phyloP scores from a whole-genome alignment of 2,329 filamentous ascomycete species.

The Aspergillus pseudoterreus region DNA sequence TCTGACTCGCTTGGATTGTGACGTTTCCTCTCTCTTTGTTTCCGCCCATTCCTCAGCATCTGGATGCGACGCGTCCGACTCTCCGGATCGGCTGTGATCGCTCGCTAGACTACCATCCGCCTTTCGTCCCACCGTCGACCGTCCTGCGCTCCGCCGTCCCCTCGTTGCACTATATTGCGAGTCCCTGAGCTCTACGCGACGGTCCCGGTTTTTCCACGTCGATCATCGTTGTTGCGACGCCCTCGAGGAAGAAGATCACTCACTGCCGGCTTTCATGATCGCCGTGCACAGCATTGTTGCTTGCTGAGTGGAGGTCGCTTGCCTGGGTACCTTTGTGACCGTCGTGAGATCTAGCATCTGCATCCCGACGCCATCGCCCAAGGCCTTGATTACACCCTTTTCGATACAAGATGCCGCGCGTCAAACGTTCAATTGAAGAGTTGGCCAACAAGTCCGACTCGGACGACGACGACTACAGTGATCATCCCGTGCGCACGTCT shows the following conservation, averaged over 20 bases:
- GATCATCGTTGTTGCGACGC: not conserved
- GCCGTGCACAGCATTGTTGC: not conserved
- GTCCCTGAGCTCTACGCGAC: not conserved
- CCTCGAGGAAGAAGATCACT: not conserved
- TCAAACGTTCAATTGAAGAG: slow-evolving; percentile 43
- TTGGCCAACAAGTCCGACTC: slow-evolving; percentile 42
- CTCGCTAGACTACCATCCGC: not conserved
- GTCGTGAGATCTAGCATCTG: too few relatives aligned
- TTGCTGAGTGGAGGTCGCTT: not conserved
- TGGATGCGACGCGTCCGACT: slow-evolving; percentile 13
- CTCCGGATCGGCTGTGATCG: not conserved
- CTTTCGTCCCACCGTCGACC: too few relatives aligned
- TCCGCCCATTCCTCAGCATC: not conserved
- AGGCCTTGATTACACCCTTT: not conserved
- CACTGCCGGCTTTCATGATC: not conserved
- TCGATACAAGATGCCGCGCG: slow-evolving; percentile 28
- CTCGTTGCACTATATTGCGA: not conserved
- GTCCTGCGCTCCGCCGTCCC: not conserved
- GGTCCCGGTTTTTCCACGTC: not conserved
- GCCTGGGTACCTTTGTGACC: not conserved
- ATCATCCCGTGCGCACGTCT: slow-evolving; percentile 30
- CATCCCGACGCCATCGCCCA: not conserved
- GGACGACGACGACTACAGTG: slow-evolving; percentile 44
- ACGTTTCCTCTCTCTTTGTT: not conserved
- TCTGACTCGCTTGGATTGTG: not conserved